Evolutionary conservation across 2,329 filamentous ascomycete genomes (phyloP).

Genomic region (Verticillium albo-atrum): DNA sequence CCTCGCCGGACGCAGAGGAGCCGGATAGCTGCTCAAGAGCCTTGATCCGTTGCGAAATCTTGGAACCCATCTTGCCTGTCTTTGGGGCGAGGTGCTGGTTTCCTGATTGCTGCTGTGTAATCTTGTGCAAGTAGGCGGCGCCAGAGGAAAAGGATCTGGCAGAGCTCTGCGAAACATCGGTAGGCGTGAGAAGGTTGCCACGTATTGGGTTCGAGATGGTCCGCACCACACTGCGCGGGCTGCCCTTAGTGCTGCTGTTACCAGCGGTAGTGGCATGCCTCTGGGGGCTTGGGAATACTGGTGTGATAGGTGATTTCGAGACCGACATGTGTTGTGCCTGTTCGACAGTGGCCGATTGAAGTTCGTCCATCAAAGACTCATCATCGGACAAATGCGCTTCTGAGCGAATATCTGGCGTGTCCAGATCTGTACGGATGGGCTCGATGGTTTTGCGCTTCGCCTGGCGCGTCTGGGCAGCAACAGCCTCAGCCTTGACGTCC

Average conservation of each 20-base stretch:
- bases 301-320: constrained; percentile 76
- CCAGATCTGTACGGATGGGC: constrained; percentile 51
- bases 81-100: constrained; percentile 47
- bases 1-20: constrained; percentile 24
- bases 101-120: constrained; percentile 46
- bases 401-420: constrained; percentile 25
- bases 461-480: constrained; percentile 2
- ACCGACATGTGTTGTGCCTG: constrained; percentile 78
- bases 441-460: constrained; percentile 38
- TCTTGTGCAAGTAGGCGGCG: constrained; percentile 49
- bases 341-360: constrained; percentile 75
- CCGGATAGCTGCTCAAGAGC: constrained; percentile 76
- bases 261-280: constrained; percentile 10
- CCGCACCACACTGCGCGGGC: constrained; percentile 34
- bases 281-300: constrained; percentile 44
- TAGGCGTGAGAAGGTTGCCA: constrained; percentile 38
- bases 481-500: not conserved
- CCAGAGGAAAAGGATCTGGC: constrained; percentile 53
- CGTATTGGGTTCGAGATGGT: constrained; percentile 35
- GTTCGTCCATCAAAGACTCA: constrained; percentile 78
- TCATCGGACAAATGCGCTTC: constrained; percentile 59
- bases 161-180: constrained; percentile 40
- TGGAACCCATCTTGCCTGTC: constrained; percentile 80
- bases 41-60: constrained; percentile 92
- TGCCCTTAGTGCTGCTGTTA: constrained; percentile 2